Base-by-base conservation (phyloP, 352 stramenopile species). In the Elongisporangium prolatum region DNA sequence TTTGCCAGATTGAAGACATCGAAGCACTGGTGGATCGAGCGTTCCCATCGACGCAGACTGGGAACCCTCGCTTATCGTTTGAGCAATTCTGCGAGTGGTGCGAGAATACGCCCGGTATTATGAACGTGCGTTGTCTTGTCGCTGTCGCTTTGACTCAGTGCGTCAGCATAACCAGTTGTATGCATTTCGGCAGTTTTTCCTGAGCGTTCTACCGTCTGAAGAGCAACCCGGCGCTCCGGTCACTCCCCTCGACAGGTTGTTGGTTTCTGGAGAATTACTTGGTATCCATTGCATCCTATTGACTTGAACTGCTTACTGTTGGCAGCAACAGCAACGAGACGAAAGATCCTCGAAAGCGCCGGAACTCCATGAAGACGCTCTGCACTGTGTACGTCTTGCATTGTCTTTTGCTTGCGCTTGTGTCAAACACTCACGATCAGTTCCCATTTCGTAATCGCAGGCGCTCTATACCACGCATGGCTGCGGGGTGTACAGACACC, bases 81-180 rank as follows among this genome's bases (percentile, higher is more conserved):
- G 84, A 96, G 9, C 75, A 95, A 53, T 97, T 97, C 61, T 81
- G 76, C 51, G 72, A 80, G 18, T 97, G 87, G 86, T 93, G 89
- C 61, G 79, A 92, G 51, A 74, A 68, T 57, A 94, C 82, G 5
- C 86, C 88, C 1, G 80, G 80, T 8, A 80, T 94, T 59, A 78
- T 74, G 0, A 85, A 91, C 37, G 84, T 94, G 65, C 40, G 73
- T 52, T 60, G 17, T 25, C 11, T 22, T 24, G n/a, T 3, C 50
- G 16, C 37, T 50, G 5, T 37, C 38, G 0, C 53, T 58, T 25
- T 48, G 48, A 17, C 21, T 9, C 28, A 2, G 2, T 18, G 16
- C 0, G 3, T 10, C 0, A 18, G 21, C 38, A 44, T 17, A 44
- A 44, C 17, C 34, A 44, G 17, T 44, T 44, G 1, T 44, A 13